Base-by-base conservation (phyloP, 257 asterid species). In the Linderniella brevidens region DNA sequence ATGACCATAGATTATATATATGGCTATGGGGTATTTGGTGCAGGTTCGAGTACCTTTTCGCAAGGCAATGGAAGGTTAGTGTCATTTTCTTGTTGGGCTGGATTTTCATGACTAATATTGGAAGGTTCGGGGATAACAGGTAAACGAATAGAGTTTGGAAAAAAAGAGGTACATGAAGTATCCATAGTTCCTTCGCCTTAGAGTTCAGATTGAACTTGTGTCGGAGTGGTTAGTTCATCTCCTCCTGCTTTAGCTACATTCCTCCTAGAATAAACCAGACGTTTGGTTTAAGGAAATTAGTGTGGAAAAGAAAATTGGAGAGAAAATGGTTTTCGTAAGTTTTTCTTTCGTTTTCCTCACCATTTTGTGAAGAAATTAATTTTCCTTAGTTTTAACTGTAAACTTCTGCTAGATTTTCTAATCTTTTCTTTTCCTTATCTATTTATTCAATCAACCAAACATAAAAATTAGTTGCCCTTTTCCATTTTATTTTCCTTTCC, bases 11-110 rank as follows among this genome's bases (percentile, higher is more conserved):
- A 53, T 35, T 1, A 41, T 32, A 20, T 42, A 56, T 8, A 13
- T 50, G 19, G 46, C 37, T 13, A 50, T 48, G 11, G 42, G 44
- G 3, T 56, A 41, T 19, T 5, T 42, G 11, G 38, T 29, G 41
- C 55, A 62, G 8, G 35, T 19, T 5, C 44, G n/a, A 9, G 29
- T 41, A 41, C 40, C 48, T 18, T 50, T 51, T 35, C 45, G 18
- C 9, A 11, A 19, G 7, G 63, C 17, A 53, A 55, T n/a, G 10
- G 19, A 14, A 53, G 8, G 43, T 43, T 7, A 8, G n/a, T 3
- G 13, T 29, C 10, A 1, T 43, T 13, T 40, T 40, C 6, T 40
- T 40, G n/a, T 40, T 4, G 16, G 45, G 5, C 4, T 40, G 14
- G 16, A 2, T 5, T 11, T 11, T 40, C 16, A 14, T 4, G 45